Conservation (phyloP, 768 basidiomycete species). For the Agrocybe praecox region DNA sequence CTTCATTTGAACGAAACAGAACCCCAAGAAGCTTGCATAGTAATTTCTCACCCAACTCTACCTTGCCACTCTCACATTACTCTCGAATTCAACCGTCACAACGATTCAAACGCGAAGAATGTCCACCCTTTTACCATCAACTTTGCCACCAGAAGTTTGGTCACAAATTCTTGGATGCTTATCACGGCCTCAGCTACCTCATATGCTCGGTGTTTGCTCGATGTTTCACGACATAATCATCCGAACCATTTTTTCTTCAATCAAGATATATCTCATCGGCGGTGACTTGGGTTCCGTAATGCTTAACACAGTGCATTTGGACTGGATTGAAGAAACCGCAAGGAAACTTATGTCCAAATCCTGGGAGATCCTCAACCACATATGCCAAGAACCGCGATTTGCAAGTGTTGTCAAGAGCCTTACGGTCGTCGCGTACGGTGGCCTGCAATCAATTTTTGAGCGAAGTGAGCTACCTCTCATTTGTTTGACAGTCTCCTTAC, state of each 20-base stretch:
- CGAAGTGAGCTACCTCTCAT: conserved; percentile 23
- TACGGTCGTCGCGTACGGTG: conserved; percentile 36
- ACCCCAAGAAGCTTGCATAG: too few relatives aligned
- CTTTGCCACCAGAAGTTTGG: conserved; percentile 41
- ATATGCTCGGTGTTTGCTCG: conserved; percentile 35
- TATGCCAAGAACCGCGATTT: conserved; percentile 33
- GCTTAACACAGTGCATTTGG: conserved; percentile 30
- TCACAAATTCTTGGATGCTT: conserved; percentile 31
- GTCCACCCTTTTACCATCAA: conserved; percentile 5
- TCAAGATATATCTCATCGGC: conserved; percentile 40
- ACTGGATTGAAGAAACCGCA: conserved; percentile 29
- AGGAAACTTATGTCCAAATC: conserved; percentile 34
- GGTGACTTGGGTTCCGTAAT: conserved; percentile 24
- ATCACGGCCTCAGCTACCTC: conserved; percentile 25
- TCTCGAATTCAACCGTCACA: too few relatives aligned
- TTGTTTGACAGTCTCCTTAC: not conserved
- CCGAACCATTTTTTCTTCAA: conserved; percentile 32
- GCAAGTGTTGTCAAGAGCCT: conserved; percentile 35
- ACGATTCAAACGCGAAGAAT: conserved; percentile 1
- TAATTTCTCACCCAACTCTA: too few relatives aligned
- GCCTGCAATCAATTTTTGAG: conserved; percentile 38
- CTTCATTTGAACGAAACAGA: too few relatives aligned
- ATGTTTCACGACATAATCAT: conserved; percentile 37
- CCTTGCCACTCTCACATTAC: not conserved
- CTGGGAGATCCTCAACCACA: conserved; percentile 41